phyloP scores from a whole-genome alignment of 179 eudicot genomes.

The Amaranthus tricolor region DNA sequence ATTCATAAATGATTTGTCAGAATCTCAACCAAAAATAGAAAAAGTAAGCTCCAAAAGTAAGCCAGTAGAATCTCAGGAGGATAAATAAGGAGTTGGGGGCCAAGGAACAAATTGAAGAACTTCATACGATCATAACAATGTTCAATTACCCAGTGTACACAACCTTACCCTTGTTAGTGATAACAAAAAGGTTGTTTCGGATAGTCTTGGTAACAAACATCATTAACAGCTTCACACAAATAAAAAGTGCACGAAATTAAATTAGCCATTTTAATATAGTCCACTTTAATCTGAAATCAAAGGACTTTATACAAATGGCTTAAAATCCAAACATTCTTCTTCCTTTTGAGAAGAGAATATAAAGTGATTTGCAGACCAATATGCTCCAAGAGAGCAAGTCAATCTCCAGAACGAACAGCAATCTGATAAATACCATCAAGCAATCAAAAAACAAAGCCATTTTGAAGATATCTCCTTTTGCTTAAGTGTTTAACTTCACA shows the following conservation, averaged over 20 bases:
- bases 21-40: not conserved
- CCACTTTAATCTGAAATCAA: too few relatives aligned
- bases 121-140: not conserved
- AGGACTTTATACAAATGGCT: not conserved
- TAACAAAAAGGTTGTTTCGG: too few relatives aligned
- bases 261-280: too few relatives aligned
- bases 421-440: not conserved
- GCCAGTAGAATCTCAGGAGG: not conserved
- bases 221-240: too few relatives aligned
- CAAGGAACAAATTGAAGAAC: not conserved
- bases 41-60: not conserved
- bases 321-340: not conserved
- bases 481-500: not conserved
- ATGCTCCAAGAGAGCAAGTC: not conserved
- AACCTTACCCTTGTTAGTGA: too few relatives aligned
- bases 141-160: too few relatives aligned
- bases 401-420: conserved; percentile 2
- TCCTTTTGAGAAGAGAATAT: not conserved
- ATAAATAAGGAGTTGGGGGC: not conserved
- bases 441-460: too few relatives aligned
- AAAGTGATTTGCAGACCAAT: not conserved
- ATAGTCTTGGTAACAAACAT: too few relatives aligned
- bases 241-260: too few relatives aligned
- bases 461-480: not conserved
- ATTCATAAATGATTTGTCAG: not conserved